These are phyloP conservation scores for Apium graveolens DNA, from an alignment of 129 eudicot genomes.

Conservation along the genomic window DNA sequence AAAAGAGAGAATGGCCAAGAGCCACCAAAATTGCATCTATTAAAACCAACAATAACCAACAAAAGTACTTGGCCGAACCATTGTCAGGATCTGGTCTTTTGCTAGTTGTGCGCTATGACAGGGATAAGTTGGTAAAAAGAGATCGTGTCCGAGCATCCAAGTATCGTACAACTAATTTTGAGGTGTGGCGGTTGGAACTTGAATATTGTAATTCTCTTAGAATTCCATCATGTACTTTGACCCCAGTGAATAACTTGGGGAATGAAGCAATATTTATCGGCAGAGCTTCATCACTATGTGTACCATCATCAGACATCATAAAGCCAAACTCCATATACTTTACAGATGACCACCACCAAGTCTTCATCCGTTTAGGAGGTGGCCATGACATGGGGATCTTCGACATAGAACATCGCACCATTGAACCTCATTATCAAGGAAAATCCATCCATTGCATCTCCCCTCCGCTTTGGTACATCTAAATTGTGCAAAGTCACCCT, in stretches of 20 bases:
- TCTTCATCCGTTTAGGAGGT: background rate
- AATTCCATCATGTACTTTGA: too few relatives aligned
- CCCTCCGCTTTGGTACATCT: too few relatives aligned
- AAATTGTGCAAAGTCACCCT: too few relatives aligned
- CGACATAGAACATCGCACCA: background rate
- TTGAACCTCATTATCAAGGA: background rate
- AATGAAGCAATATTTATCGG: background rate
- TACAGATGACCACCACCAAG: background rate
- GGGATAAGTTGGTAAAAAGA: background rate
- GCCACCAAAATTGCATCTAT: background rate
- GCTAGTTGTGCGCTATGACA: background rate
- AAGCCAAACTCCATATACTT: background rate
- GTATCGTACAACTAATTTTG: background rate
- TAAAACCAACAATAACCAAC: too few relatives aligned
- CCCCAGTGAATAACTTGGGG: background rate
- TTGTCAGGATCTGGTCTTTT: background rate
- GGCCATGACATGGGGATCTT: background rate
- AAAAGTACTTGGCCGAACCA: background rate
- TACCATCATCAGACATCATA: too few relatives aligned
- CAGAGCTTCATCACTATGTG: too few relatives aligned
- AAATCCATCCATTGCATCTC: too few relatives aligned
- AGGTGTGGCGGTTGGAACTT: background rate
- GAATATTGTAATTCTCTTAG: background rate
- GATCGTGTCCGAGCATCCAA: background rate
- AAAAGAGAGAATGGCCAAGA: background rate